Conservation (phyloP, 495 filamentous ascomycete species). For the Lasiosphaeria hispida region DNA sequence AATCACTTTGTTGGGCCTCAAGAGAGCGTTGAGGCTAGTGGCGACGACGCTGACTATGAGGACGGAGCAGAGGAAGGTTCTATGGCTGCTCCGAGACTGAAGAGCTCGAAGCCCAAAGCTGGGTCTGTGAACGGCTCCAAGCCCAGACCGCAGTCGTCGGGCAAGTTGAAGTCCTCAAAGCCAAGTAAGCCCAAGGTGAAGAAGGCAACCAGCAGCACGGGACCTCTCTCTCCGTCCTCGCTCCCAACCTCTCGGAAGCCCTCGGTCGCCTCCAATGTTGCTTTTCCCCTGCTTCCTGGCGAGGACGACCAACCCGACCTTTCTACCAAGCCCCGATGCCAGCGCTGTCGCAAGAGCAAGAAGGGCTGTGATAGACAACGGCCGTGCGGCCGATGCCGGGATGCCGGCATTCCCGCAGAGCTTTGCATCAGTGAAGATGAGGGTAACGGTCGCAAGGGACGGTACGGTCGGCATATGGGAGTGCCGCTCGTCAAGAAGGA, state of each 20-base stretch:
- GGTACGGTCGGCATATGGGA: constrained; percentile 94
- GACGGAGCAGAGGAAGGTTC: constrained; percentile 41
- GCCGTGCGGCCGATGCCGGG: constrained; percentile 90
- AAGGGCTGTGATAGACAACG: constrained; percentile 97
- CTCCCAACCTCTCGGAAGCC: constrained; percentile 73
- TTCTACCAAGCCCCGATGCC: constrained; percentile 92
- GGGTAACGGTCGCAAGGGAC: constrained; percentile 91
- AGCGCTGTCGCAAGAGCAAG: constrained; percentile 98
- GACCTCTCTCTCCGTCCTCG: constrained; percentile 69
- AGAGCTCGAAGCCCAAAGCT: constrained; percentile 42
- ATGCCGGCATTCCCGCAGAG: constrained; percentile 88
- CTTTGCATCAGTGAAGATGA: constrained; percentile 96
- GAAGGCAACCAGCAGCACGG: constrained; percentile 39
- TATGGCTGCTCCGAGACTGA: constrained; percentile 39
- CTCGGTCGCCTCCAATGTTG: constrained; percentile 69
- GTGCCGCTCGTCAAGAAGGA: constrained; percentile 74
- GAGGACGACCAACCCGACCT: constrained; percentile 85
- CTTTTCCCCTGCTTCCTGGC: constrained; percentile 60
- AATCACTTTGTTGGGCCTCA: constrained; percentile 61
- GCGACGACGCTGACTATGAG: constrained; percentile 62
- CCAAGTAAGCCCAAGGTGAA: constrained; percentile 58
- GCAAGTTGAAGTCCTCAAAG: constrained; percentile 44
- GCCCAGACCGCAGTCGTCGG: constrained; percentile 27
- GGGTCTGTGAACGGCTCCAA: constrained; percentile 29
- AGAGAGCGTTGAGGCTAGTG: constrained; percentile 72